Evolutionary conservation across 805 yeast species (phyloP).

Genomic region (Wickerhamiella azymoides): DNA sequence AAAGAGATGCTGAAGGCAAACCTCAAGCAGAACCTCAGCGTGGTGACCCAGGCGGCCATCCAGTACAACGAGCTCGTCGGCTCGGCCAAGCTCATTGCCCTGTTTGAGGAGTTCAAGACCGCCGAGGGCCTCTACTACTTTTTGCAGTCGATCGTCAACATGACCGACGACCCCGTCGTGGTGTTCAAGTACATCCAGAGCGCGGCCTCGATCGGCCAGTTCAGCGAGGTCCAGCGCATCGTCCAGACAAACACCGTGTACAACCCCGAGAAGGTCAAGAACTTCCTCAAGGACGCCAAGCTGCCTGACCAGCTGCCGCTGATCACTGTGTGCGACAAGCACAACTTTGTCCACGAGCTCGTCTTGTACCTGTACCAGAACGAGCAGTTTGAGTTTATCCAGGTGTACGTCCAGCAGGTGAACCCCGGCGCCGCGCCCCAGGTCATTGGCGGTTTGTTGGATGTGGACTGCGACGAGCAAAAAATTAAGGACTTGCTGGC

Average conservation of each 20-base stretch:
- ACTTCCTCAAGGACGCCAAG: constrained; percentile 86
- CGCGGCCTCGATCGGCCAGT: constrained; percentile 81
- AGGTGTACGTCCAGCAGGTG: constrained; percentile 94
- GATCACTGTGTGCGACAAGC: constrained; percentile 91
- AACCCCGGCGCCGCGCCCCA: constrained; percentile 93
- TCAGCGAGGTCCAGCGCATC: constrained; percentile 87
- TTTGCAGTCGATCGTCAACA: constrained; percentile 81
- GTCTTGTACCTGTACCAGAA: constrained; percentile 87
- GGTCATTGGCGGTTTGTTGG: constrained; percentile 89
- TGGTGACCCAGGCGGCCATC: constrained; percentile 90
- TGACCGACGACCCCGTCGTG: constrained; percentile 87
- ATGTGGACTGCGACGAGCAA: constrained; percentile 91
- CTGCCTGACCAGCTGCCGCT: constrained; percentile 92
- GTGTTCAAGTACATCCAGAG: constrained; percentile 92
- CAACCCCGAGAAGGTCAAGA: constrained; percentile 94
- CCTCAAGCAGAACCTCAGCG: constrained; percentile 77
- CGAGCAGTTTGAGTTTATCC: constrained; percentile 91
- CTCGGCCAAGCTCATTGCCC: constrained; percentile 64
- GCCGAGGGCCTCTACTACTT: constrained; percentile 90
- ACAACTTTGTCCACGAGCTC: constrained; percentile 81
- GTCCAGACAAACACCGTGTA: constrained; percentile 89
- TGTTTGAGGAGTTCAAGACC: constrained; percentile 88
- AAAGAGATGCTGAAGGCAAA: constrained; percentile 72
- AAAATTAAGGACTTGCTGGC: constrained; percentile 67
- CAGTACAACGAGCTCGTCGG: constrained; percentile 92